Evolutionary conservation across 2,329 filamentous ascomycete genomes (phyloP).

Genomic region (Gremmenia infestans): DNA sequence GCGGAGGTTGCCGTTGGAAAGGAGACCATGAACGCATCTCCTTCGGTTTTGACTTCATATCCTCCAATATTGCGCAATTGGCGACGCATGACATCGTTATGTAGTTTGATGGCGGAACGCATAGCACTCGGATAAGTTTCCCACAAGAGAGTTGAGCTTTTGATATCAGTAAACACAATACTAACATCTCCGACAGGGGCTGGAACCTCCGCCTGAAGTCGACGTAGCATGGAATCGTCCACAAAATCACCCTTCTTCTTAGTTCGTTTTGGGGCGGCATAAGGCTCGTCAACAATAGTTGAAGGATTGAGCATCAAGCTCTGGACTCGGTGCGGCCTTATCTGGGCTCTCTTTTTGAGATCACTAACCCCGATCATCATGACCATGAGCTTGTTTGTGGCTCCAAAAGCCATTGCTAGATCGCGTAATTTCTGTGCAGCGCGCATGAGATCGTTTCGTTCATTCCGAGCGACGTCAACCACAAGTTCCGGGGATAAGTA

Average conservation of each 20-base stretch:
- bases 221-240: conserved; percentile 81
- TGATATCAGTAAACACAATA: conserved; percentile 98
- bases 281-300: conserved; percentile 65
- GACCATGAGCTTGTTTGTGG: conserved; percentile 94
- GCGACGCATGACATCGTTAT: conserved; percentile 94
- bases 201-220: conserved; percentile 85
- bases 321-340: conserved; percentile 64
- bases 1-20: conserved; percentile 95
- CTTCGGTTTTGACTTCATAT: conserved; percentile 99
- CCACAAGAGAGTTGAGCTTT: conserved; percentile 95
- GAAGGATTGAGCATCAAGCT: conserved; percentile 77
- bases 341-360: conserved; percentile 78
- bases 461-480: conserved; percentile 83
- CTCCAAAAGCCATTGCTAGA: conserved; percentile 90
- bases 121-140: conserved; percentile 93
- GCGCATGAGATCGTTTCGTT: conserved; percentile 86
- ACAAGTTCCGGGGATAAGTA: conserved; percentile 85
- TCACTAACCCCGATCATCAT: conserved; percentile 96
- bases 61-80: conserved; percentile 91
- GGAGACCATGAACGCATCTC: conserved; percentile 98
- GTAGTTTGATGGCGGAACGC: conserved; percentile 93
- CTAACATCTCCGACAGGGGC: conserved; percentile 86
- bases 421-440: conserved; percentile 93
- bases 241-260: conserved; percentile 58
- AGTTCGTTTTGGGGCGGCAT: conserved; percentile 58